phyloP scores from a whole-genome alignment of 768 basidiomycete genomes.

The Podaxis carcinomalis region DNA sequence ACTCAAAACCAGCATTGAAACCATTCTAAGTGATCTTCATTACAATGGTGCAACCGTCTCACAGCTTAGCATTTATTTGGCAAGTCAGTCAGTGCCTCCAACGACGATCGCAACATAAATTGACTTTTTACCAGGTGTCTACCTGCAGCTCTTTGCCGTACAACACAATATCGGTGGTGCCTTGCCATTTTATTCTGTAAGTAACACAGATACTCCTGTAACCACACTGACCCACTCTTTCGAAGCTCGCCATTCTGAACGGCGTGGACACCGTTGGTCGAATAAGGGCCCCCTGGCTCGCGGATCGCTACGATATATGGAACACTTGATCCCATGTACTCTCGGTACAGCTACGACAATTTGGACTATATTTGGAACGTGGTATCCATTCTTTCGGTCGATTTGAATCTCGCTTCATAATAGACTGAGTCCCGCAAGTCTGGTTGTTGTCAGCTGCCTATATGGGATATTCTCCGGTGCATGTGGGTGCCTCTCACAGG shows the following conservation, averaged over 20 bases:
- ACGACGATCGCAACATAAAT: background rate
- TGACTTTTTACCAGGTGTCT: background rate
- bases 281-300: conserved; percentile 28
- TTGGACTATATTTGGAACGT: conserved; percentile 33
- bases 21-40: background rate
- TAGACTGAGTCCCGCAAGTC: conserved; percentile 30
- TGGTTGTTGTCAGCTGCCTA: conserved; percentile 36
- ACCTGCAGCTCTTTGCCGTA: background rate
- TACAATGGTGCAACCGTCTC: conserved; percentile 9
- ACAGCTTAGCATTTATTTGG: conserved; percentile 5
- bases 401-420: background rate
- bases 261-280: conserved; percentile 30
- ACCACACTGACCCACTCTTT: conserved; percentile 13
- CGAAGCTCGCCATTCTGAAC: conserved; percentile 33
- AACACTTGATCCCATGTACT: conserved; percentile 32
- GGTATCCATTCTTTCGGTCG: background rate
- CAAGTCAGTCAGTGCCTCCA: background rate
- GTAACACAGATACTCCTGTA: conserved; percentile 9
- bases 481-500: conserved; percentile 24
- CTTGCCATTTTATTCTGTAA: conserved; percentile 46
- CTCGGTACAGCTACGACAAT: conserved; percentile 34
- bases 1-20: background rate
- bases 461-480: conserved; percentile 49
- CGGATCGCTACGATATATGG: conserved; percentile 34
- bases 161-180: conserved; percentile 36